Percentiles rank a stretch among this genome's conserved stretches.
phyloP scores from a whole-genome alignment of 192 early-diverging fungal species.

The Linnemannia schmuckeri region DNA sequence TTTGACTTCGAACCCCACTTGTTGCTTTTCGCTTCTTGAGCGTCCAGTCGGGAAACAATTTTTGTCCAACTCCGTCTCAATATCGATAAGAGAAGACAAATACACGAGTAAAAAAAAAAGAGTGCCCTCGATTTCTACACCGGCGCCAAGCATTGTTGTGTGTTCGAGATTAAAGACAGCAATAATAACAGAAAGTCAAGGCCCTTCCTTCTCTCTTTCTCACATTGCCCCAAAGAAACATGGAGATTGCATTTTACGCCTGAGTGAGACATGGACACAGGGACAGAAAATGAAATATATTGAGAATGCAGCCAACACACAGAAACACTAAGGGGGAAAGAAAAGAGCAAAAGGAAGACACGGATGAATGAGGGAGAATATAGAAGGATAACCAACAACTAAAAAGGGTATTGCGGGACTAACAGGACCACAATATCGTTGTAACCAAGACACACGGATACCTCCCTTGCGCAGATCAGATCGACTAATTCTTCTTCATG shows the following conservation, averaged over 20 bases:
- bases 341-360: not conserved
- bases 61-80: slow-evolving; percentile 6
- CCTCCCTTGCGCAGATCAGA: not conserved
- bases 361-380: not conserved
- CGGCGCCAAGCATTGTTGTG: not conserved
- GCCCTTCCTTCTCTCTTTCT: not conserved
- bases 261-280: slow-evolving; percentile 1
- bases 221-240: not conserved
- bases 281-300: slow-evolving; percentile 10
- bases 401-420: not conserved
- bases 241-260: not conserved
- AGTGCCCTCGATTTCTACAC: not conserved
- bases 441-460: not conserved
- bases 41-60: not conserved
- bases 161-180: not conserved
- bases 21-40: not conserved
- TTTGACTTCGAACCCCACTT: not conserved
- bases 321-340: no score
- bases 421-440: not conserved
- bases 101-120: not conserved
- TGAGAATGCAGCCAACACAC: not conserved
- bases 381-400: not conserved
- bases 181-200: not conserved
- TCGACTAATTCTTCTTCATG: not conserved
- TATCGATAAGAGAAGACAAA: not conserved